A percentile compares a stretch with the other conserved stretches of the same genome.
These are phyloP conservation scores for Thalassiosira hispida DNA, from an alignment of 352 stramenopile genomes.

Conservation along the genomic window DNA sequence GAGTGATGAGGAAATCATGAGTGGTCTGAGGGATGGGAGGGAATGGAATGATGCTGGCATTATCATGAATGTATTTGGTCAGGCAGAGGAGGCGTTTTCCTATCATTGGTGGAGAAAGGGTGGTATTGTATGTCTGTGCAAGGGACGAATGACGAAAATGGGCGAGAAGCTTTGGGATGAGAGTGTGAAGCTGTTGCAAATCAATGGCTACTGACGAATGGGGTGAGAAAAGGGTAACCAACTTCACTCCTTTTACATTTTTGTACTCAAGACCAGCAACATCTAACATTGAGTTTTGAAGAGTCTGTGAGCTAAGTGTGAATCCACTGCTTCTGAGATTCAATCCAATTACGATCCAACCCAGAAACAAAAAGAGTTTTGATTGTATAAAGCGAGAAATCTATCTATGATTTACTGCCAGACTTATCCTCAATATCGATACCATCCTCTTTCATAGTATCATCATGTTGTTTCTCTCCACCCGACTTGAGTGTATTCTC, in stretches of 20 bases:
- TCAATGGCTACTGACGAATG: not conserved
- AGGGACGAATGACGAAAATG: constrained; percentile 33
- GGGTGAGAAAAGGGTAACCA: not conserved
- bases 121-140: constrained; percentile 15
- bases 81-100: constrained; percentile 39
- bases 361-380: too few species aligned
- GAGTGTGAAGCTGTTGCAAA: constrained; percentile 17
- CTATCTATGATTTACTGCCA: not conserved
- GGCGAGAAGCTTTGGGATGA: constrained; percentile 39
- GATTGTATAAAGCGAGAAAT: too few species aligned
- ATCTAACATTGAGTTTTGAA: too few species aligned
- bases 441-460: not conserved
- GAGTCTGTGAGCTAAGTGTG: too few species aligned
- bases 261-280: too few species aligned
- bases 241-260: too few species aligned
- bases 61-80: constrained; percentile 40
- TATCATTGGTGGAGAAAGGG: constrained; percentile 26
- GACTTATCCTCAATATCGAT: too few species aligned
- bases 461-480: constrained; percentile 3
- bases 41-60: constrained; percentile 25
- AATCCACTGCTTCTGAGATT: too few species aligned
- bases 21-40: constrained; percentile 8
- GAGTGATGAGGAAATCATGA: constrained; percentile 28
- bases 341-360: too few species aligned
- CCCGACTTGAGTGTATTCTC: not conserved